Evolutionary conservation across 192 early-diverging fungal species (phyloP).

Genomic region (Backusella australiensis): DNA sequence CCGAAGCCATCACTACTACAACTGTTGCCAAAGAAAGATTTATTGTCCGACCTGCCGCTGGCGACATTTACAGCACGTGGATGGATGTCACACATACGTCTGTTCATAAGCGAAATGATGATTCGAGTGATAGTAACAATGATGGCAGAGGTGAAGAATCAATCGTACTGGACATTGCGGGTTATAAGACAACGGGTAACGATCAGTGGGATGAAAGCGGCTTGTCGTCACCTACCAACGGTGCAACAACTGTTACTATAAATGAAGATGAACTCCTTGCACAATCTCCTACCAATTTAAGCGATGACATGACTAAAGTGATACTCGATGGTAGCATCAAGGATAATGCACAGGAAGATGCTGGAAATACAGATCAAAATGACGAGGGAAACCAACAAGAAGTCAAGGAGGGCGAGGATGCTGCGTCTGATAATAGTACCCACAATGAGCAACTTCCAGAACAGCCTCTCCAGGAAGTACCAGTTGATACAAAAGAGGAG

Average conservation of each 20-base stretch:
- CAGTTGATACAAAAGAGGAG: neutral
- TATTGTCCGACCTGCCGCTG: constrained; percentile 34
- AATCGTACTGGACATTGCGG: constrained; percentile 50
- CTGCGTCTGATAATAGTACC: neutral
- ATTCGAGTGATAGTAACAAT: neutral
- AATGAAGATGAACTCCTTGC: neutral
- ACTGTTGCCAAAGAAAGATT: constrained; percentile 37
- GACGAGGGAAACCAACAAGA: neutral
- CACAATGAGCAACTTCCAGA: neutral
- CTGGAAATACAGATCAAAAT: neutral
- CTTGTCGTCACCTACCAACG: neutral
- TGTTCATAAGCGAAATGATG: neutral
- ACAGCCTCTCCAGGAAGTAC: neutral
- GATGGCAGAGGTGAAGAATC: constrained; percentile 37
- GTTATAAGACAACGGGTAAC: constrained; percentile 38
- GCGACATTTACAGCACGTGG: constrained; percentile 23
- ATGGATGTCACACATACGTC: constrained; percentile 33
- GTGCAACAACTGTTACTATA: neutral
- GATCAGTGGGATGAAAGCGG: neutral
- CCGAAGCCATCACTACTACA: constrained; percentile 28
- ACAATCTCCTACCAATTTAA: neutral
- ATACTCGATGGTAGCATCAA: neutral
- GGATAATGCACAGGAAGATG: neutral
- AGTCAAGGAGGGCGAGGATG: neutral
- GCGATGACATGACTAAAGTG: neutral